These are phyloP conservation scores for Trypanosoma cruzi DNA, from an alignment of 208 protist genomes.

Conservation along the genomic window DNA sequence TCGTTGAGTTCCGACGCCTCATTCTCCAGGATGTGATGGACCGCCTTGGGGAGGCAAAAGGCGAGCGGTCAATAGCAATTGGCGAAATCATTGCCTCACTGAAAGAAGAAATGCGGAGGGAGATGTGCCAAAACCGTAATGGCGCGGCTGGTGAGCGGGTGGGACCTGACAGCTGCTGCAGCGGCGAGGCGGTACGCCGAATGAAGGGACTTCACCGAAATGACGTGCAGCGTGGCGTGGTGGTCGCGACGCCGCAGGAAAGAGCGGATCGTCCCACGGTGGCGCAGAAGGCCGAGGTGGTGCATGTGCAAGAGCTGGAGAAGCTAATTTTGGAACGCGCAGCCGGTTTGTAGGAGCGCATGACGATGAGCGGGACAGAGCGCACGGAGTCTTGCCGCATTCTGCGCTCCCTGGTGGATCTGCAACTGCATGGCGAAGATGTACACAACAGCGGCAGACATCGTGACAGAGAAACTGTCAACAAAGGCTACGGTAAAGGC, in stretches of 20 bases:
- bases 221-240: conserved; percentile 52
- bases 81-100: conserved; percentile 40
- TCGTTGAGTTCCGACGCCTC: conserved; percentile 72
- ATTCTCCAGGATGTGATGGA: conserved; percentile 71
- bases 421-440: conserved; percentile 17
- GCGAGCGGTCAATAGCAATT: conserved; percentile 61
- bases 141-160: conserved; percentile 11
- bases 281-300: conserved; percentile 55
- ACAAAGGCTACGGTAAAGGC: neutral
- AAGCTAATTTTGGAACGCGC: conserved; percentile 44
- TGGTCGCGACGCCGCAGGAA: conserved; percentile 40
- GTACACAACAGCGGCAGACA: no score
- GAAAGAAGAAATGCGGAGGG: conserved; percentile 34
- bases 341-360: conserved; percentile 72
- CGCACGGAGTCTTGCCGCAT: conserved; percentile 64
- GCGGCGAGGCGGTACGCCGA: conserved; percentile 20
- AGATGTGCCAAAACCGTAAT: conserved; percentile 11
- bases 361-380: conserved; percentile 76
- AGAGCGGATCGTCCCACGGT: conserved; percentile 60
- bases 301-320: conserved; percentile 58
- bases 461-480: neutral
- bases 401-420: conserved; percentile 47
- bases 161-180: neutral
- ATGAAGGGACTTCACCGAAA: conserved; percentile 49
- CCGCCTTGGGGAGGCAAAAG: conserved; percentile 45